Evolutionary conservation across 257 asterid genomes (phyloP).

Genomic region (Solanum sejunctum): DNA sequence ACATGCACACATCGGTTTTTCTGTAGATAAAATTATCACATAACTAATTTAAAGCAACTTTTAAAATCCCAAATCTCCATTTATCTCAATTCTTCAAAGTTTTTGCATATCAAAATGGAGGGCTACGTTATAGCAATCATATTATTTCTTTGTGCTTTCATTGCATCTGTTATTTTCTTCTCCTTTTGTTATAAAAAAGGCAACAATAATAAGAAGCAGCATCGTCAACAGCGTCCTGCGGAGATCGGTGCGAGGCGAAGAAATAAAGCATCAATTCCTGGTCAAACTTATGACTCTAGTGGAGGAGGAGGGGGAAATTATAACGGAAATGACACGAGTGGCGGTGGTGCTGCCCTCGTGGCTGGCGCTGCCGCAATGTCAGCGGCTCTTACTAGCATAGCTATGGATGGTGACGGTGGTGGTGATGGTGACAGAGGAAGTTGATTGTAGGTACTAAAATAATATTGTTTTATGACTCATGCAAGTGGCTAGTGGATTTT

Average conservation of each 20-base stretch:
- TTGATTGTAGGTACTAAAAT: neutral
- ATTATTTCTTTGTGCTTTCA: neutral
- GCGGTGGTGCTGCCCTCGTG: neutral
- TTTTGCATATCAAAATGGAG: neutral
- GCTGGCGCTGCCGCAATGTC: neutral
- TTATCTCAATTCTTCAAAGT: neutral
- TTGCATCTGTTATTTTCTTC: neutral
- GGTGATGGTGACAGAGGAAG: neutral
- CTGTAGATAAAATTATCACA: neutral
- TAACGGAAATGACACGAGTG: neutral
- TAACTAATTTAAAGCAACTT: neutral
- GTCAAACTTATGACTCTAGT: neutral
- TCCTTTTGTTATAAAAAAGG: neutral
- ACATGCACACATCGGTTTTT: neutral
- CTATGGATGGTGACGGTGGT: neutral
- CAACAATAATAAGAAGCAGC: neutral
- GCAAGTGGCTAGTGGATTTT: neutral
- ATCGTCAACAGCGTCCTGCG: neutral
- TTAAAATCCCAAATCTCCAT: neutral
- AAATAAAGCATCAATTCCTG: neutral
- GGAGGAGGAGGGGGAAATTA: neutral
- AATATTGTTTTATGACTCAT: neutral
- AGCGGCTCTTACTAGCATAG: neutral
- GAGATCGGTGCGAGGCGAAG: neutral
- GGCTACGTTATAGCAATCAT: neutral